phyloP scores from a whole-genome alignment of 352 stramenopile genomes.

The Blastocystis hominis region DNA sequence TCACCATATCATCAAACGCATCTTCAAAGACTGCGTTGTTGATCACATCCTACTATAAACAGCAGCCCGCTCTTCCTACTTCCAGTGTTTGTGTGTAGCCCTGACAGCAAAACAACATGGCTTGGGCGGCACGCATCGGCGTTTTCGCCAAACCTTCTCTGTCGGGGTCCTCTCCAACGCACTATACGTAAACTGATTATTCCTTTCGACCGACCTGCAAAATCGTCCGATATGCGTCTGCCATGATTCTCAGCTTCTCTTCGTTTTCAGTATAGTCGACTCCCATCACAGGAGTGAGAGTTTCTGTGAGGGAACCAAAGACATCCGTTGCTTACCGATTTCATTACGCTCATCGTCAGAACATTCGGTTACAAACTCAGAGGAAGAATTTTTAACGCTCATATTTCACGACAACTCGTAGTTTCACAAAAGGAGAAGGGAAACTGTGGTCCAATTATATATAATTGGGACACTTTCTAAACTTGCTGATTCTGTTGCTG shows the following conservation, averaged over 20 bases:
- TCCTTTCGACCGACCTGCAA: background rate
- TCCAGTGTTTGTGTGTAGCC: slow-evolving; percentile 80
- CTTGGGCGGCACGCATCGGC: slow-evolving; percentile 89
- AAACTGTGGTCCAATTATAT: background rate
- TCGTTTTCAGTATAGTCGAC: slow-evolving; percentile 69
- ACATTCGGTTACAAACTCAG: slow-evolving; percentile 14
- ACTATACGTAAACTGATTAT: background rate
- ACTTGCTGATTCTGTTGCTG: background rate
- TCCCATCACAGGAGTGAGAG: background rate
- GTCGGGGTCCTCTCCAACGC: slow-evolving; percentile 81
- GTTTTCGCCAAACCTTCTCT: slow-evolving; percentile 88
- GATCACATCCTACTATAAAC: slow-evolving; percentile 68
- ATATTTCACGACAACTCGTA: background rate
- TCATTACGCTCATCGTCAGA: slow-evolving; percentile 32
- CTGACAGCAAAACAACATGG: slow-evolving; percentile 86
- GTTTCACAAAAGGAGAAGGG: background rate
- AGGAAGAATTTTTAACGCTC: background rate
- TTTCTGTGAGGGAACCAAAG: background rate
- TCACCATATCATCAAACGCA: slow-evolving; percentile 91
- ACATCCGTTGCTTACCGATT: background rate
- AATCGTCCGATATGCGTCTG: slow-evolving; percentile 53
- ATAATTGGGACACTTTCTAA: background rate
- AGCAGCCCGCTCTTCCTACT: background rate
- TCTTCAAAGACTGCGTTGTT: slow-evolving; percentile 94
- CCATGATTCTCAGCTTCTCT: slow-evolving; percentile 67